Percentiles rank a stretch among this genome's conserved stretches.
These are phyloP conservation scores for maize (Zea mays) DNA, from an alignment of 176 grass and related monocot genomes.

Conservation along the genomic window Zm-B73-REFERENCE-NAM-5.0 NC_050102.1:171414501-171415000, in stretches of 20 bases:
- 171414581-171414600: too few species aligned
- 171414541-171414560: too few species aligned
- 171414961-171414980: conserved; percentile 32
- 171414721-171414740: conserved; percentile 8
- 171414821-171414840: conserved; percentile 42
- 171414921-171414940: not conserved
- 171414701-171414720: not conserved
- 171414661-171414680: not conserved
- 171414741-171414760: not conserved
- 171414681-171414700: not conserved
- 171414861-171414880: conserved; percentile 19
- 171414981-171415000: conserved; percentile 1
- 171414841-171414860: conserved; percentile 36
- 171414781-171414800: not conserved
- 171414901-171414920: not conserved
- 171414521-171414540: too few species aligned
- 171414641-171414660: too few species aligned
- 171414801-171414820: conserved; percentile 24
- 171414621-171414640: too few species aligned
- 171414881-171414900: not conserved
- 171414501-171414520: too few species aligned
- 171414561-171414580: too few species aligned
- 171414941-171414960: not conserved
- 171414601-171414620: too few species aligned
- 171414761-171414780: not conserved